These are phyloP conservation scores for Echeveria elegans DNA, from an alignment of 164 flowering plant species.

Conservation along the genomic window DNA sequence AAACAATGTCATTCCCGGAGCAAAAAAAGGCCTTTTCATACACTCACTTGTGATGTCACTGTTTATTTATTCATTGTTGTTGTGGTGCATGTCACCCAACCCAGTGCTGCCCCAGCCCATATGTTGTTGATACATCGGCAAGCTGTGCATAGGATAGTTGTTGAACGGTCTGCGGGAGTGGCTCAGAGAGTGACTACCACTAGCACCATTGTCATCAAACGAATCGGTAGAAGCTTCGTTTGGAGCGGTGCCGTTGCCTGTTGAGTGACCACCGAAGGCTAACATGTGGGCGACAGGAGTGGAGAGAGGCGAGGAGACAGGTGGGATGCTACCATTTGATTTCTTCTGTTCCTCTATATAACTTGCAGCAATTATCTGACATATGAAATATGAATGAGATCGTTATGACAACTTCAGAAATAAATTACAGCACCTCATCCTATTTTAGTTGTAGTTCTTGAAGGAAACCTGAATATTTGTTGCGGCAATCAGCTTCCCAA, in stretches of 20 bases:
- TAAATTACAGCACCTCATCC: background rate
- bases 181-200: constrained; percentile 28
- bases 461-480: constrained; percentile 58
- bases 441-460: background rate
- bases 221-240: constrained; percentile 52
- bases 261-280: constrained; percentile 33
- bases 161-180: constrained; percentile 27
- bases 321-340: constrained; percentile 18
- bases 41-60: background rate
- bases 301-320: constrained; percentile 27
- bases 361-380: constrained; percentile 75
- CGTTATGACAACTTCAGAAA: background rate
- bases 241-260: constrained; percentile 40
- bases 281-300: constrained; percentile 36
- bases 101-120: constrained; percentile 45
- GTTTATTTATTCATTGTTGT: background rate
- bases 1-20: background rate
- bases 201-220: constrained; percentile 47
- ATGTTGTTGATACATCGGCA: constrained; percentile 40
- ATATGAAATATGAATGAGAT: background rate
- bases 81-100: constrained; percentile 19
- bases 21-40: too few species aligned
- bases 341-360: constrained; percentile 62
- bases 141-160: constrained; percentile 35
- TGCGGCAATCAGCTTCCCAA: constrained; percentile 70